Conservation (phyloP, 371 early-diverging fungal genomes). For the Mortierella sp. region DNA sequence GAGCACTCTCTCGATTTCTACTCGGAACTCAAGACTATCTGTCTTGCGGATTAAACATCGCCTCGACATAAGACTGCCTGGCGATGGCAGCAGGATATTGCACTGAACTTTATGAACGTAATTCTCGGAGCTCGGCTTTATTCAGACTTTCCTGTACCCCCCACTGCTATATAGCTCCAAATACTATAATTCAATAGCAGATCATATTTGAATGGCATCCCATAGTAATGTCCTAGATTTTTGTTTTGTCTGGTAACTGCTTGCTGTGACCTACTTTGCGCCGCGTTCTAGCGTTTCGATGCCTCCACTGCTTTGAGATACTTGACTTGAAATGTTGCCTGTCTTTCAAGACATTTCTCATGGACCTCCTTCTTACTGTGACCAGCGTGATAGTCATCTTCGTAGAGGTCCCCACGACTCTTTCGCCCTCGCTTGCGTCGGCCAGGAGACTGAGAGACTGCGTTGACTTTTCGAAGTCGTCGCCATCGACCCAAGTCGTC, state of each 20-base stretch:
- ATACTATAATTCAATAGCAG: too few species aligned
- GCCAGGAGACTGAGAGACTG: background rate
- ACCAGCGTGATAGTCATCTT: conserved; percentile 29
- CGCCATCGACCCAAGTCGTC: background rate
- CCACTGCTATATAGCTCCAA: too few species aligned
- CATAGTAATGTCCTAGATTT: too few species aligned
- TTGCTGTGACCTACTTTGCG: background rate
- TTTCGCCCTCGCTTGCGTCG: conserved; percentile 20
- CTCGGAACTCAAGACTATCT: conserved; percentile 69
- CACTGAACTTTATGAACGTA: background rate
- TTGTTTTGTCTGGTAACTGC: background rate
- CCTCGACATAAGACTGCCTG: too few species aligned
- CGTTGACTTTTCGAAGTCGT: background rate
- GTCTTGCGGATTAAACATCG: conserved; percentile 55
- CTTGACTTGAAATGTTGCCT: conserved; percentile 7
- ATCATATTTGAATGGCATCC: too few species aligned
- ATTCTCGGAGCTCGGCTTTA: too few species aligned
- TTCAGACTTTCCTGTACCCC: too few species aligned
- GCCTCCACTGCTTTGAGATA: conserved; percentile 1
- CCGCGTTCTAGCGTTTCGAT: background rate
- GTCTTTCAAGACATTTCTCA: conserved; percentile 8
- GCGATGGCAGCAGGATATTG: background rate
- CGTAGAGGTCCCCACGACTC: conserved; percentile 12
- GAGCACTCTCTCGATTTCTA: conserved; percentile 68
- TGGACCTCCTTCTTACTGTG: conserved; percentile 13